phyloP scores from a whole-genome alignment of 805 yeast genomes.

The Aciculoconidium aculeatum region DNA sequence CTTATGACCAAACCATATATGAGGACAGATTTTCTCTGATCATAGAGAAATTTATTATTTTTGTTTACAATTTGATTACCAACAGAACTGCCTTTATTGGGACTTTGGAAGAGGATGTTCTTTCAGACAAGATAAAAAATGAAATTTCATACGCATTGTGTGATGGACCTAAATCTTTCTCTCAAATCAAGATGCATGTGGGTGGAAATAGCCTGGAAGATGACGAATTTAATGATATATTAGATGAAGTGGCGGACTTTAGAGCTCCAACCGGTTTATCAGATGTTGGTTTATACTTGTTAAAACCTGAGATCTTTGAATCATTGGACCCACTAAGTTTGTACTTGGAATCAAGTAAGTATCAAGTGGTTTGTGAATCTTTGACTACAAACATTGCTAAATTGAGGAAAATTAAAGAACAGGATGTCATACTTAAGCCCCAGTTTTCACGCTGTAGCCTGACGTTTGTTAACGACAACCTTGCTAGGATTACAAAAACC shows the following conservation, averaged over 20 bases:
- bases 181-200: conserved; percentile 33
- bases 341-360: conserved; percentile 41
- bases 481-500: conserved; percentile 50
- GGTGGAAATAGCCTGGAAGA: conserved; percentile 28
- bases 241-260: conserved; percentile 59
- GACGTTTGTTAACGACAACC: conserved; percentile 26
- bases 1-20: conserved; percentile 32
- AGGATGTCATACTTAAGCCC: conserved; percentile 48
- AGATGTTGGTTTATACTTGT: conserved; percentile 59
- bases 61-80: conserved; percentile 41
- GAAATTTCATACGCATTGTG: conserved; percentile 47
- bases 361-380: conserved; percentile 46
- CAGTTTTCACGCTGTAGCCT: conserved; percentile 24
- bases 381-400: conserved; percentile 40
- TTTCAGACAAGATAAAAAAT: conserved; percentile 15
- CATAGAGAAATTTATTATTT: conserved; percentile 37
- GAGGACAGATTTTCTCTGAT: conserved; percentile 44
- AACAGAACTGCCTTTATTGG: conserved; percentile 25
- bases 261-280: conserved; percentile 54
- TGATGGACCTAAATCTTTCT: conserved; percentile 48
- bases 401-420: conserved; percentile 27
- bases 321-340: conserved; percentile 60
- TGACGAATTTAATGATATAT: conserved; percentile 39
- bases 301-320: conserved; percentile 50
- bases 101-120: not conserved